These are phyloP conservation scores for Botrytis hyacinthi DNA, from an alignment of 2,329 filamentous ascomycete species.

Conservation along the genomic window DNA sequence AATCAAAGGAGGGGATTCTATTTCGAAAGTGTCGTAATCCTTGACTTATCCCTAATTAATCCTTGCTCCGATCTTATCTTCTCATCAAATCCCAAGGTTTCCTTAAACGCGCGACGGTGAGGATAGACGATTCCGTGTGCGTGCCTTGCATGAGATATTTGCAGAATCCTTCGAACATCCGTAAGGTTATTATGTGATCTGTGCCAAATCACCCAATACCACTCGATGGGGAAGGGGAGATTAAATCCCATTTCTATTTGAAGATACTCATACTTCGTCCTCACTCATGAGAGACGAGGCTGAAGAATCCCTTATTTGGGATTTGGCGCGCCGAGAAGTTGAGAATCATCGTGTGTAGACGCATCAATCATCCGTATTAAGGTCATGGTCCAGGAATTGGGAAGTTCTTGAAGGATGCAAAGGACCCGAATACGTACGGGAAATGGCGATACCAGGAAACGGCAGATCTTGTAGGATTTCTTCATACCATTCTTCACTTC, in stretches of 20 bases:
- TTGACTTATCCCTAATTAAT: neutral
- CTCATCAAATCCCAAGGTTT: neutral
- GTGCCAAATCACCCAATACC: neutral
- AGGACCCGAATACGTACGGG: neutral
- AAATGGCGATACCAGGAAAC: neutral
- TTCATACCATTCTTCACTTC: neutral
- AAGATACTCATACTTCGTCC: neutral
- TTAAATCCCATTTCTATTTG: conserved; percentile 13
- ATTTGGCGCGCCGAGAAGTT: neutral
- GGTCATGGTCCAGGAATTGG: neutral
- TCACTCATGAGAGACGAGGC: conserved; percentile 4
- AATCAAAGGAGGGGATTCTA: neutral
- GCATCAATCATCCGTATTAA: neutral
- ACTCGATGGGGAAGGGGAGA: neutral
- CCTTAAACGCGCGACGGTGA: conserved; percentile 9
- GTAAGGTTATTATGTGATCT: conserved; percentile 9
- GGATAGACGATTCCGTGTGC: conserved; percentile 1
- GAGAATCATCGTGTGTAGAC: neutral
- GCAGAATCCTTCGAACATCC: neutral
- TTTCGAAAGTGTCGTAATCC: neutral
- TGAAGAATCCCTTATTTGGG: neutral
- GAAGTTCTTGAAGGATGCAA: neutral
- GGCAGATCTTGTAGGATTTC: neutral
- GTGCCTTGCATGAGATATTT: conserved; percentile 10
- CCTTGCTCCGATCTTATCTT: conserved; percentile 7